Percentiles rank a stretch among this genome's conserved stretches.
phyloP scores from a whole-genome alignment of 345 rosid species.

The Rhodomyrtus tomentosa region DNA sequence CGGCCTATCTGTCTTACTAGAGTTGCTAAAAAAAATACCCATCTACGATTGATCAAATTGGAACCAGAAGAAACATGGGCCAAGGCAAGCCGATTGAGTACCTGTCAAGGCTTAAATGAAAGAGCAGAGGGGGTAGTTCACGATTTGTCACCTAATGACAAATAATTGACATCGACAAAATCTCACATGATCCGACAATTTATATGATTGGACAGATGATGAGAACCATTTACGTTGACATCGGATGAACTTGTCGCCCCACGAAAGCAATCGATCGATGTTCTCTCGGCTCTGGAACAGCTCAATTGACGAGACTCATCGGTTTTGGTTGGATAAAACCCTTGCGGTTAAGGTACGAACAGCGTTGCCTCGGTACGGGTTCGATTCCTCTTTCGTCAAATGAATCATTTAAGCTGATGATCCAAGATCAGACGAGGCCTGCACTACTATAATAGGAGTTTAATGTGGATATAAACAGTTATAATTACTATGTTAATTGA shows the following conservation, averaged over 20 bases:
- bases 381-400: background rate
- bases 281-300: background rate
- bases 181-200: background rate
- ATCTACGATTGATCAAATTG: background rate
- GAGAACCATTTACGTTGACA: background rate
- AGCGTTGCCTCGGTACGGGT: background rate
- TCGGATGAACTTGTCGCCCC: background rate
- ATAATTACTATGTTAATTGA: background rate
- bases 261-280: background rate
- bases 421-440: background rate
- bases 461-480: background rate
- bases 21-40: background rate
- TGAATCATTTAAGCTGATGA: background rate
- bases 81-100: background rate
- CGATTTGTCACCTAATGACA: background rate
- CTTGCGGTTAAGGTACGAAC: background rate
- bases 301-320: background rate
- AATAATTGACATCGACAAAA: background rate
- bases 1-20: background rate
- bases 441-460: background rate
- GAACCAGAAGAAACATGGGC: background rate
- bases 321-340: background rate
- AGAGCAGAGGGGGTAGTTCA: background rate
- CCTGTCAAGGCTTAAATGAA: background rate
- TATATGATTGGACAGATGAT: background rate